These are phyloP conservation scores for Psilocybe tampanensis DNA, from an alignment of 768 basidiomycete species.

Conservation along the genomic window DNA sequence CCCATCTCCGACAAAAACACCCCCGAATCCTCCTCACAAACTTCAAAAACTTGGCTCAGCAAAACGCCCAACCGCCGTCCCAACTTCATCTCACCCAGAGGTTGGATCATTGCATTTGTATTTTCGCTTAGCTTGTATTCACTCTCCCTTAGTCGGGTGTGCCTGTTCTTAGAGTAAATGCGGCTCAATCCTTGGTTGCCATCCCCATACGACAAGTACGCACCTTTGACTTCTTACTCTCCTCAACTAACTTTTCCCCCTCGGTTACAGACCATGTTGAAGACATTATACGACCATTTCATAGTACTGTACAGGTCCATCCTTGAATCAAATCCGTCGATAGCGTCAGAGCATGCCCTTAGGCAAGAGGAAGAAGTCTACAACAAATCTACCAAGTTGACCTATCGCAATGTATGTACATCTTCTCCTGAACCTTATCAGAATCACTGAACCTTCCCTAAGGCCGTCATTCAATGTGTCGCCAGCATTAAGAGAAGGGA, in stretches of 20 bases:
- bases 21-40: slow-evolving; percentile 63
- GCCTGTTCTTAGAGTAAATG: slow-evolving; percentile 66
- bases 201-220: slow-evolving; percentile 74
- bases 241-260: slow-evolving; percentile 12
- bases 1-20: slow-evolving; percentile 30
- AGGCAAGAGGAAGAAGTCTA: slow-evolving; percentile 84
- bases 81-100: slow-evolving; percentile 39
- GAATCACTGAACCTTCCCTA: not conserved
- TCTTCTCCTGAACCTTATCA: not conserved
- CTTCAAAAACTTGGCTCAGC: slow-evolving; percentile 55
- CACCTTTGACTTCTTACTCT: slow-evolving; percentile 1
- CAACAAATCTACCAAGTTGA: slow-evolving; percentile 68
- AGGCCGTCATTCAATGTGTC: slow-evolving; percentile 56
- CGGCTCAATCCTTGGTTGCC: slow-evolving; percentile 71
- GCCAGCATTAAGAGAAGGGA: slow-evolving; percentile 52
- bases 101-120: slow-evolving; percentile 23
- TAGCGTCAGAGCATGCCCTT: slow-evolving; percentile 80
- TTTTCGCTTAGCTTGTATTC: not conserved
- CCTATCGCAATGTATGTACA: slow-evolving; percentile 76
- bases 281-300: slow-evolving; percentile 75
- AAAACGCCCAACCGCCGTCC: slow-evolving; percentile 44
- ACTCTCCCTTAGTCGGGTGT: slow-evolving; percentile 48
- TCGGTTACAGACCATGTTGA: slow-evolving; percentile 64
- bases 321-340: slow-evolving; percentile 50
- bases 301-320: slow-evolving; percentile 63